phyloP scores from a whole-genome alignment of 2,329 filamentous ascomycete genomes.

The Trichoderma aggressivum region DNA sequence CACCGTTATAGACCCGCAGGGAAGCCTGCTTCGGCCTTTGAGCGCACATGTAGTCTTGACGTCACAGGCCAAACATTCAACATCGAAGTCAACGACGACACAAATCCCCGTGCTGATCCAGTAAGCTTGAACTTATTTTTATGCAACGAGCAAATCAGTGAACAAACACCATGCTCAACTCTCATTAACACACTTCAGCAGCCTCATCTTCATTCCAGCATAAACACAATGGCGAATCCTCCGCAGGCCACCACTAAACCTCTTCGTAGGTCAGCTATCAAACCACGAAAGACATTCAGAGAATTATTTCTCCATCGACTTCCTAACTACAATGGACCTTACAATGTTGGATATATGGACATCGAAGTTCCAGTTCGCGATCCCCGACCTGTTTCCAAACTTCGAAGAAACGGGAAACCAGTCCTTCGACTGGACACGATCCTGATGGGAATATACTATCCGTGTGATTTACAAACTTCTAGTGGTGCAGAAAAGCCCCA shows the following conservation, averaged over 20 bases:
- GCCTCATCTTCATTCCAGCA: background rate
- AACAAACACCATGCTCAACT: background rate
- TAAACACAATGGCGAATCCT: background rate
- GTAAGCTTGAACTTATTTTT: background rate
- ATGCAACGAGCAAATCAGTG: background rate
- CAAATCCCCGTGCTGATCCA: background rate
- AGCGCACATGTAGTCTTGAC: constrained; percentile 1
- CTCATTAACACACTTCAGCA: background rate
- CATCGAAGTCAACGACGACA: background rate
- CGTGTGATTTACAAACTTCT: constrained; percentile 42
- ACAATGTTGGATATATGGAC: constrained; percentile 66
- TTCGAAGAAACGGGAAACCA: constrained; percentile 38
- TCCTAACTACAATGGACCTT: constrained; percentile 61
- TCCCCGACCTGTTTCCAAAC: constrained; percentile 39
- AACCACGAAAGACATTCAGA: constrained; percentile 32
- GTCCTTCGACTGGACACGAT: constrained; percentile 52
- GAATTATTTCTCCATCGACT: constrained; percentile 47
- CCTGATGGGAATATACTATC: constrained; percentile 64
- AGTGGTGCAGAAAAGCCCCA: constrained; percentile 41
- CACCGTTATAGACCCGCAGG: background rate
- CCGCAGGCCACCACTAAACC: constrained; percentile 5
- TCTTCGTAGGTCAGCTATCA: constrained; percentile 23
- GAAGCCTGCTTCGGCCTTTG: constrained; percentile 4
- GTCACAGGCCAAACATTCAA: background rate
- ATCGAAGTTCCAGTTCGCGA: constrained; percentile 56